Conservation (phyloP, 2,329 filamentous ascomycete species). For the Amphichorda felina region DNA sequence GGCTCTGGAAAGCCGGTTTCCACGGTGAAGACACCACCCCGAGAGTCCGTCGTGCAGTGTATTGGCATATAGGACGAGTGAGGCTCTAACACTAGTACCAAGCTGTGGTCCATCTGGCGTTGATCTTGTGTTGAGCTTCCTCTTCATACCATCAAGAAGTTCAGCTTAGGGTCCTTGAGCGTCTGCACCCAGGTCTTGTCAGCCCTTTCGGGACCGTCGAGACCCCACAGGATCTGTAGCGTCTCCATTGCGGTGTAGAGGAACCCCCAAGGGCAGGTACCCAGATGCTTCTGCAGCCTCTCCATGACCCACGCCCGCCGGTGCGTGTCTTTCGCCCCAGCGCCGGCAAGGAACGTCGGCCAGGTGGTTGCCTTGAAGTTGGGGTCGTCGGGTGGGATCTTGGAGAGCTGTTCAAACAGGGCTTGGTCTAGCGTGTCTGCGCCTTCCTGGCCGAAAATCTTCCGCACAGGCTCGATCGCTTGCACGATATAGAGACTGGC, state of each 20-base stretch:
- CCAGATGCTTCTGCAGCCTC: constrained; percentile 26
- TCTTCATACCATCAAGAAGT: constrained; percentile 30
- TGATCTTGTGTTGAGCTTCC: too few relatives aligned
- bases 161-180: constrained; percentile 26
- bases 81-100: too few relatives aligned
- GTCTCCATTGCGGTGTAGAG: constrained; percentile 32
- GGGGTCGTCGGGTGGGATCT: constrained; percentile 33
- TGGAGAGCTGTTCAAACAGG: constrained; percentile 32
- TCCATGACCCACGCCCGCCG: constrained; percentile 36
- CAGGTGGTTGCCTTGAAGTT: constrained; percentile 45
- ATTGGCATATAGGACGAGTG: too few relatives aligned
- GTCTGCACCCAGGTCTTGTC: constrained; percentile 28
- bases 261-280: constrained; percentile 35
- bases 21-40: too few relatives aligned
- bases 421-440: constrained; percentile 26
- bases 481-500: constrained; percentile 34
- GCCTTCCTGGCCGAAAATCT: constrained; percentile 14
- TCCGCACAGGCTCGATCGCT: constrained; percentile 17
- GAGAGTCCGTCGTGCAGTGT: too few relatives aligned
- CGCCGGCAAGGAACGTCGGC: constrained; percentile 44
- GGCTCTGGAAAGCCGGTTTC: too few relatives aligned
- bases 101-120: too few relatives aligned
- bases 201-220: constrained; percentile 17
- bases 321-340: constrained; percentile 29
- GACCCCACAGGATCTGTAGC: constrained; percentile 29